Percentiles rank a stretch among this genome's conserved stretches.
These are phyloP conservation scores for Phytophthora hibernalis DNA, from an alignment of 352 stramenopile species.

Conservation along the genomic window DNA sequence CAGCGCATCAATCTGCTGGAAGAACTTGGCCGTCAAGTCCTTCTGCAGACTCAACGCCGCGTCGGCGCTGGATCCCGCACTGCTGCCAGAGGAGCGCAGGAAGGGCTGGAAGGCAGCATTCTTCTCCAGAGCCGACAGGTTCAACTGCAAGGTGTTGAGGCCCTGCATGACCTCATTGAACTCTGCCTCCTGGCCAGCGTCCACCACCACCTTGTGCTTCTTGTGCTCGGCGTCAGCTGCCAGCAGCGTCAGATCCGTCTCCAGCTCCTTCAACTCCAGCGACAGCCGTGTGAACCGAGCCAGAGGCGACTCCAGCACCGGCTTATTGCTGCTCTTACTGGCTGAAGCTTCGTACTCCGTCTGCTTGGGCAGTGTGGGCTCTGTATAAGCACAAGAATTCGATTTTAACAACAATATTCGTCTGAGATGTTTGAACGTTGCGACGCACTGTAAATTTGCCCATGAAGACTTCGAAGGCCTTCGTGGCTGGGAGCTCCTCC, in stretches of 20 bases:
- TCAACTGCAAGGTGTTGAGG: conserved; percentile 65
- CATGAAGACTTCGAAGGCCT: conserved; percentile 85
- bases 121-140: conserved; percentile 65
- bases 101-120: conserved; percentile 68
- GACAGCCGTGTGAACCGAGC: conserved; percentile 73
- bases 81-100: conserved; percentile 35
- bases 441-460: conserved; percentile 82
- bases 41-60: conserved; percentile 64
- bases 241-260: conserved; percentile 66
- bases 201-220: conserved; percentile 60
- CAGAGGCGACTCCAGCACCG: conserved; percentile 67
- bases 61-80: conserved; percentile 39
- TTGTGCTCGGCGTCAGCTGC: conserved; percentile 47
- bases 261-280: conserved; percentile 77
- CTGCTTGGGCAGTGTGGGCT: conserved; percentile 53
- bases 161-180: conserved; percentile 70
- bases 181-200: conserved; percentile 74
- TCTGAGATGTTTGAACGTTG: background rate
- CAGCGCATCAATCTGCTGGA: conserved; percentile 68
- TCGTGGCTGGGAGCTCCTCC: conserved; percentile 48
- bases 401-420: background rate
- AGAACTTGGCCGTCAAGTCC: conserved; percentile 75
- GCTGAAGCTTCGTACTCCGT: conserved; percentile 60
- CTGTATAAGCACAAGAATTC: conserved; percentile 32
- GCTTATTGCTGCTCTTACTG: conserved; percentile 20